Base-by-base conservation (phyloP, 257 asterid genomes). In the Scutellaria minor region DNA sequence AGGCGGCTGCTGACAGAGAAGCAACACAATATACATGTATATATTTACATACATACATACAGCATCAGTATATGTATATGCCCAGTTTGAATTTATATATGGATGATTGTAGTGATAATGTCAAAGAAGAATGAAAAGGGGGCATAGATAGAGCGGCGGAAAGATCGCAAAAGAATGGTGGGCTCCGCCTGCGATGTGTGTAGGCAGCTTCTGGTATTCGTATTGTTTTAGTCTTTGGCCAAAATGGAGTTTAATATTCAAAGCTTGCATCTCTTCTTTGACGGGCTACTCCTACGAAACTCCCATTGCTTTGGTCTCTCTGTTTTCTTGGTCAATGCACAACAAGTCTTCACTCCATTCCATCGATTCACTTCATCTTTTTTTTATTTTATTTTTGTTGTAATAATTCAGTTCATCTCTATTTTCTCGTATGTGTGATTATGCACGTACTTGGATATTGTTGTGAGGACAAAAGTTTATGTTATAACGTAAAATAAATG, bases 1-100 rank as follows among this genome's bases (percentile, higher is more conserved):
- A 63, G 78, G 83, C 76, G 76, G 83, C 83, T 64, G 78, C 64
- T 61, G 73, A 42, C 70, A 65, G 64, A 70, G 71, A 63, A 42
- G 58, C 58, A 31, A 18, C 14, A 55, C 41, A 42, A 55, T 53
- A 47, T 22, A 10, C 56, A 70, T 14, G 27, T 24, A 7, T 6
- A 37, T 46, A 53, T 65, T 20, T 27, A 55, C 56, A 53, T 37
- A 39, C 67, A 73, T 58, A 64, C 68, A 57, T 18, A 18, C 18
- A 27, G 3, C 3, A 31, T 31, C 37, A 31, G 37, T 31, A 31
- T 31, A 2, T 31, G 37, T 66, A 18, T 48, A 5, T 40, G 50
- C 35, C 35, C 42, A 72, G 9, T 60, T 42, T 54, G 57, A 31
- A 55, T 53, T 52, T 37, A 64, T 46, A 12, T 40, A 42, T 13